Evolutionary conservation across 1,284 basidiomycete genomes (phyloP).

Genomic region (Sanghuangporus sanghuang): DNA sequence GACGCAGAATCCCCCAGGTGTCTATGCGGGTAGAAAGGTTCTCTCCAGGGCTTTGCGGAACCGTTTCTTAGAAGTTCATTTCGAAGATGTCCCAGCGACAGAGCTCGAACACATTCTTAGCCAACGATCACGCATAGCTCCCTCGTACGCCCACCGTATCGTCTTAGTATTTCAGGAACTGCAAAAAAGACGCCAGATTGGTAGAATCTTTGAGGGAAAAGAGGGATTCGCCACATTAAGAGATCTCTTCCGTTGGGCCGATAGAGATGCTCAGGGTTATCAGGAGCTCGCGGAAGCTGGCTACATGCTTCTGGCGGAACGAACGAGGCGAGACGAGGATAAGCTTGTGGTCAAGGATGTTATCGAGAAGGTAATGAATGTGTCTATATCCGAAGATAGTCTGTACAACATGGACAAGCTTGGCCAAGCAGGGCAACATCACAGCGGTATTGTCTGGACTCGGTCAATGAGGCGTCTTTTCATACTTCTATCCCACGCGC

Average conservation of each 20-base stretch:
- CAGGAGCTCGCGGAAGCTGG: slow-evolving; percentile 95
- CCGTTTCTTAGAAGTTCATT: slow-evolving; percentile 98
- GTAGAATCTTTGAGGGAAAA: slow-evolving; percentile 96
- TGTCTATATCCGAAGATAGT: slow-evolving; percentile 68
- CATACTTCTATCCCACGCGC: slow-evolving; percentile 75
- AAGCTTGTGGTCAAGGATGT: slow-evolving; percentile 88
- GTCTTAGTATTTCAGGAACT: slow-evolving; percentile 92
- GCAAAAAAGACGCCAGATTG: slow-evolving; percentile 86
- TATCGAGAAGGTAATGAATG: slow-evolving; percentile 88
- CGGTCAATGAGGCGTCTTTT: slow-evolving; percentile 90
- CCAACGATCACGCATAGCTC: slow-evolving; percentile 85
- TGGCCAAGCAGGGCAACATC: slow-evolving; percentile 18
- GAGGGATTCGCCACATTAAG: slow-evolving; percentile 95
- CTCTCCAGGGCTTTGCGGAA: slow-evolving; percentile 96
- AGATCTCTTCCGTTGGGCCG: slow-evolving; percentile 97
- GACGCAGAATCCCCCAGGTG: slow-evolving; percentile 95
- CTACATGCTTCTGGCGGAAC: slow-evolving; percentile 96
- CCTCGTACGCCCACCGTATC: slow-evolving; percentile 88
- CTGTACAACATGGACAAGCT: slow-evolving; percentile 60
- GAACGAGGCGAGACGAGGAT: slow-evolving; percentile 82
- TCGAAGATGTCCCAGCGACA: slow-evolving; percentile 92
- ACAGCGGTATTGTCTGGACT: slow-evolving; percentile 79
- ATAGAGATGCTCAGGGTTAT: slow-evolving; percentile 82
- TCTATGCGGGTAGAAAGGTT: slow-evolving; percentile 97
- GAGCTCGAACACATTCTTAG: slow-evolving; percentile 94